Evolutionary conservation across 352 stramenopile species (phyloP).

Genomic region (Elongisporangium prolatum): DNA sequence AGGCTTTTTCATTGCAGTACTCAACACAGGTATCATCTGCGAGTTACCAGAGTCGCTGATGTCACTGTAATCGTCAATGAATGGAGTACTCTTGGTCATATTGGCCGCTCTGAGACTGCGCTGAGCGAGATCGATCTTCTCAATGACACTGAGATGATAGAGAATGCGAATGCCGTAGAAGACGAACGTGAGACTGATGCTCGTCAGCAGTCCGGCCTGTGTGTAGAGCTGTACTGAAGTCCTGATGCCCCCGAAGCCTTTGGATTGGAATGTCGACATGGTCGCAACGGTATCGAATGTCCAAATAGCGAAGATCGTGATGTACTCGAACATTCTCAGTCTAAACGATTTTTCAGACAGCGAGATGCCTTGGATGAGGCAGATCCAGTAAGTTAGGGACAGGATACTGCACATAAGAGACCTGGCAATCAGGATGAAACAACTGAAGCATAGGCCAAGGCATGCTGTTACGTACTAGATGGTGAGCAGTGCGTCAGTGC

Average conservation of each 20-base stretch:
- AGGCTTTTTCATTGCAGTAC: conserved; percentile 5
- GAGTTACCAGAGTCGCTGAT: not conserved
- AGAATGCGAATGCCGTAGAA: conserved; percentile 24
- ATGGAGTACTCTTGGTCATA: not conserved
- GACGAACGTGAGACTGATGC: conserved; percentile 21
- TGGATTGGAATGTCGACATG: conserved; percentile 26
- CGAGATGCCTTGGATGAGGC: conserved; percentile 29
- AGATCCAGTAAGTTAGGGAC: conserved; percentile 31
- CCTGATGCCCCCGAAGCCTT: conserved; percentile 21
- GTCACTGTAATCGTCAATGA: not conserved
- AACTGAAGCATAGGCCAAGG: not conserved
- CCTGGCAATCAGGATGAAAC: not conserved
- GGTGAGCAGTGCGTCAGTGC: conserved; percentile 35
- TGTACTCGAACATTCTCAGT: conserved; percentile 21
- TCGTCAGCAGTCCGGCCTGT: conserved; percentile 12
- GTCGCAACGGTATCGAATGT: conserved; percentile 33
- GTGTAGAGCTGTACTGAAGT: conserved; percentile 23
- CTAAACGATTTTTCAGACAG: conserved; percentile 11
- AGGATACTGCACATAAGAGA: conserved; percentile 19
- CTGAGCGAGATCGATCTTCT: not conserved
- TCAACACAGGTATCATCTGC: not conserved
- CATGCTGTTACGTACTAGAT: conserved; percentile 26
- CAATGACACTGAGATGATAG: not conserved
- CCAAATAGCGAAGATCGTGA: conserved; percentile 26
- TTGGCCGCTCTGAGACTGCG: not conserved